Conservation (phyloP, 2,329 filamentous ascomycete species). For the Hypocrella siamensis region DNA sequence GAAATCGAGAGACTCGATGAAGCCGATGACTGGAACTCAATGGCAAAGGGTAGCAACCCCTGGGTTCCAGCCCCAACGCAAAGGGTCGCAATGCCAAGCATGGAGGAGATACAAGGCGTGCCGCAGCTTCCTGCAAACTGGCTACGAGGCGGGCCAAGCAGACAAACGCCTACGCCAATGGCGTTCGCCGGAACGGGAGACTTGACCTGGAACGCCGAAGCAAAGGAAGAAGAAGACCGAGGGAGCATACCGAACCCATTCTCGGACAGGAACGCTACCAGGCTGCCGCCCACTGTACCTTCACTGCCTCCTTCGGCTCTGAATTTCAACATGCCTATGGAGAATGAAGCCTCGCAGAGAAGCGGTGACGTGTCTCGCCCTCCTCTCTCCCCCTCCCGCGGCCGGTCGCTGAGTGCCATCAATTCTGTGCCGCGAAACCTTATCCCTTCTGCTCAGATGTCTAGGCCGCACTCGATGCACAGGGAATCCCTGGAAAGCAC, state of each 20-base stretch:
- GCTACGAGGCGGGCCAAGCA: background rate
- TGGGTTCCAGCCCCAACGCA: background rate
- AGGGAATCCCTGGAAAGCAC: conserved; percentile 23
- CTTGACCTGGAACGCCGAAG: background rate
- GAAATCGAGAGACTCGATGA: background rate
- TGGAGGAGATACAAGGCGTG: background rate
- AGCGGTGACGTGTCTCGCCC: conserved; percentile 17
- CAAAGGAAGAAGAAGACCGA: background rate
- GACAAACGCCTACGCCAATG: background rate
- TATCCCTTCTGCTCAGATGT: conserved; percentile 14
- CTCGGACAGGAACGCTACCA: conserved; percentile 30
- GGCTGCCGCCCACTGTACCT: conserved; percentile 4
- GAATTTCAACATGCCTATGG: background rate
- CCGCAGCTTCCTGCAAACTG: background rate
- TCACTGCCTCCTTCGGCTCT: conserved; percentile 3
- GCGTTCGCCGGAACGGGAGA: background rate
- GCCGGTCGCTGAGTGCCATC: conserved; percentile 21
- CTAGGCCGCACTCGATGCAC: conserved; percentile 17
- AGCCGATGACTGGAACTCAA: background rate
- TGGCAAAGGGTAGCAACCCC: no score
- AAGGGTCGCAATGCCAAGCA: background rate
- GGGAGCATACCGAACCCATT: conserved; percentile 23
- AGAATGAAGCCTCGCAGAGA: background rate
- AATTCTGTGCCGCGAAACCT: conserved; percentile 11
- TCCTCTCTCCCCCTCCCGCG: conserved; percentile 33